Evolutionary conservation across 345 rosid genomes (phyloP), one percentile per base, ranked within the genome.

Genomic region (Syzygium grande): DNA sequence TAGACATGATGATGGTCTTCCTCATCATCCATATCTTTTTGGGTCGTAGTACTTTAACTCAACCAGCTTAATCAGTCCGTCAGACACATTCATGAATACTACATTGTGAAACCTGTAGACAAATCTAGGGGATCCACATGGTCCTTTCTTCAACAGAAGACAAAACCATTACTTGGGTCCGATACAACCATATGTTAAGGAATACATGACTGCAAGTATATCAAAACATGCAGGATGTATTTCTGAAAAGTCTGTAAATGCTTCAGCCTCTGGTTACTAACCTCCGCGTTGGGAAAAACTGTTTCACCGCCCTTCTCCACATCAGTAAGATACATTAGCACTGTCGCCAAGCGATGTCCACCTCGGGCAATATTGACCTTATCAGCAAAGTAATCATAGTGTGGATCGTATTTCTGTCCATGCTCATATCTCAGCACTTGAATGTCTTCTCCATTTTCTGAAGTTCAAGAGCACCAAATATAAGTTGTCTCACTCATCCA

Each of bases 241-340:
- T 19, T 73, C 49, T 34, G 83, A 73, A 7, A 38, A 38, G 83
- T 73, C 27, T 38, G 49, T 38, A 34, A 17, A 73, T 38, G 10
- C 49, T 73, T 38, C 83, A 73, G 83, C 83, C 49, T 34, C 7
- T 38, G 27, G 49, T 65, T 86, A 91, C 94, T 87, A 89, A 97
- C 99, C 98, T 95, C 95, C 4, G 99, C 99, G 73, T 86, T 87
- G 46, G 99, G 99, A 91, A 96, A 97, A 58, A 96, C 98, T 79
- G 98, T 97, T 93, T 97, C 99, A 53, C 99, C 99, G 25, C 99
- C 99, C 92, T 97, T 94, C 84, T 88, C 92, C 87, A 97, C 99
- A 90, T 95, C 93, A 79, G 95, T 90, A 38, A 97, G 98, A 94
- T 97, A 97, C 99, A 97, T 89, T 80, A 97, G 96, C 78, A 97